phyloP scores from a whole-genome alignment of 805 yeast genomes.

The Candida manassasensis region DNA sequence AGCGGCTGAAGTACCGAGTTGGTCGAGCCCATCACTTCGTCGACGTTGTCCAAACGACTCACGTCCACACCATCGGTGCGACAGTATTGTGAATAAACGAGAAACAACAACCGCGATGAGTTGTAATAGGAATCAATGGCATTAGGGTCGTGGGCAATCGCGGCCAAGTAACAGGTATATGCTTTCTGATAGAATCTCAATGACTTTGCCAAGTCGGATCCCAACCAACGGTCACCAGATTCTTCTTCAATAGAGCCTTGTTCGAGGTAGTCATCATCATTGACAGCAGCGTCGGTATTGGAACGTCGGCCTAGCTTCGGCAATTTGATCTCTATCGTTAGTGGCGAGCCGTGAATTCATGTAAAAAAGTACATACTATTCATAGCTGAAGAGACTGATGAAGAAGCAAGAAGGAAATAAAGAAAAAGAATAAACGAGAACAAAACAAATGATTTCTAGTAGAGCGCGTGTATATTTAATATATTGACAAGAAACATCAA shows the following conservation, averaged over 20 bases:
- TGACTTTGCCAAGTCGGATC: constrained; percentile 61
- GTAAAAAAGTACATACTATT: constrained; percentile 7
- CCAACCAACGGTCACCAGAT: constrained; percentile 70
- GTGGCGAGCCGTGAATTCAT: not conserved
- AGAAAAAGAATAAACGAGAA: not conserved
- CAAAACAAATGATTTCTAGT: too few species aligned
- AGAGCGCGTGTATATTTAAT: too few species aligned
- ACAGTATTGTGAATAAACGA: constrained; percentile 49
- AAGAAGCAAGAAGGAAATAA: not conserved
- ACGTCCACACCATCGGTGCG: constrained; percentile 43
- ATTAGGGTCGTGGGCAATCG: constrained; percentile 20
- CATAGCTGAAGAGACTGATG: constrained; percentile 6
- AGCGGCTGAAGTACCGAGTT: constrained; percentile 39
- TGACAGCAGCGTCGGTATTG: not conserved
- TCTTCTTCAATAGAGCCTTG: constrained; percentile 61
- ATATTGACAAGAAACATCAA: too few species aligned
- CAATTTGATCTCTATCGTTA: not conserved
- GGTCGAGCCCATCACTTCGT: constrained; percentile 26
- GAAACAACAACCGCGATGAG: constrained; percentile 52
- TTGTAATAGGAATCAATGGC: constrained; percentile 53
- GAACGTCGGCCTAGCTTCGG: constrained; percentile 2
- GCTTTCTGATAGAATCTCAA: constrained; percentile 63
- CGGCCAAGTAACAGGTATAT: constrained; percentile 36
- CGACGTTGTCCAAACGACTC: constrained; percentile 25
- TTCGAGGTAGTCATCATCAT: constrained; percentile 47